Conservation (phyloP, 2,329 filamentous ascomycete genomes). For the Cytospora mali region DNA sequence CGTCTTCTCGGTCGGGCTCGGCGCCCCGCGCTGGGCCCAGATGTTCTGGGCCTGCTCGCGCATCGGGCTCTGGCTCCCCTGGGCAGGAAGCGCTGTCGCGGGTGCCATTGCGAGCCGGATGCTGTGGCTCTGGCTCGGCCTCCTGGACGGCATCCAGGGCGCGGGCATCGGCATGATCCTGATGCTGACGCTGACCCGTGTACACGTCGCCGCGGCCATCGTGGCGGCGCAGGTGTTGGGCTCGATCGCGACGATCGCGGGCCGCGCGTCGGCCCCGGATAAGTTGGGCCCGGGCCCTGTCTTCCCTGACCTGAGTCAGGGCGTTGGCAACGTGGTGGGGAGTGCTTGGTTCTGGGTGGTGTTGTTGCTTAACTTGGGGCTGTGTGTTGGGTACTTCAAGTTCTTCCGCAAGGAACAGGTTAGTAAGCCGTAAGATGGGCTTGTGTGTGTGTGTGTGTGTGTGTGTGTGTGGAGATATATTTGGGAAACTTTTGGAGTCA, state of each 20-base stretch:
- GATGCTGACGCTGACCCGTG: conserved; percentile 61
- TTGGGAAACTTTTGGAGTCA: neutral
- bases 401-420: conserved; percentile 47
- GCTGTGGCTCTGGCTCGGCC: conserved; percentile 67
- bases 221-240: conserved; percentile 63
- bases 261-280: conserved; percentile 61
- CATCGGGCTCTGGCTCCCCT: conserved; percentile 62
- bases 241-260: conserved; percentile 62
- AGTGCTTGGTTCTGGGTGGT: conserved; percentile 63
- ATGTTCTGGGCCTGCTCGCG: conserved; percentile 65
- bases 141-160: conserved; percentile 63
- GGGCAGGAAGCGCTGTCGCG: conserved; percentile 56
- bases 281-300: conserved; percentile 60
- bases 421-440: conserved; percentile 27
- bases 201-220: conserved; percentile 63
- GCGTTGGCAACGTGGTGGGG: conserved; percentile 45
- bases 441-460: neutral
- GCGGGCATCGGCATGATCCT: conserved; percentile 68
- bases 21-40: conserved; percentile 65
- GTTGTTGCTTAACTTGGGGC: conserved; percentile 55
- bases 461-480: neutral
- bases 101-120: conserved; percentile 55
- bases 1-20: conserved; percentile 65
- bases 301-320: conserved; percentile 60
- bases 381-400: conserved; percentile 57